These are phyloP conservation scores for Penicillium paneum DNA, from an alignment of 2,329 filamentous ascomycete genomes.

Conservation along the genomic window DNA sequence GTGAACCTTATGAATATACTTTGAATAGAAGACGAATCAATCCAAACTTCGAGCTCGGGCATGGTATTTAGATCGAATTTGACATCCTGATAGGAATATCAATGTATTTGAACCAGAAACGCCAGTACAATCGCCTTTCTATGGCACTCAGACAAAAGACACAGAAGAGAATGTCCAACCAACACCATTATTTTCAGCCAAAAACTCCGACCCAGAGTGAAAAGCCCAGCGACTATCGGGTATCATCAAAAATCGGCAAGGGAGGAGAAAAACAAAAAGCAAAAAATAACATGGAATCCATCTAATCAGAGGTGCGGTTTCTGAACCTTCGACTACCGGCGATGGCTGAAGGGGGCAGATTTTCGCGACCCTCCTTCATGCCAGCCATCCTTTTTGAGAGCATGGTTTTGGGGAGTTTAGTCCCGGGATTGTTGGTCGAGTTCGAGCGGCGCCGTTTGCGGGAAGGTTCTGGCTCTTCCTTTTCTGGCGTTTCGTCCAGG, in stretches of 20 bases:
- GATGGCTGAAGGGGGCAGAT: slow-evolving; percentile 33
- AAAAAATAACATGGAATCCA: background rate
- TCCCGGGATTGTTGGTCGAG: slow-evolving; percentile 27
- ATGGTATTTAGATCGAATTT: slow-evolving; percentile 7
- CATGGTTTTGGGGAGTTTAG: slow-evolving; percentile 45
- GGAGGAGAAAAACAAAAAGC: slow-evolving; percentile 5
- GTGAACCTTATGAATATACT: background rate
- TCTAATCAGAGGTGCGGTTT: slow-evolving; percentile 28
- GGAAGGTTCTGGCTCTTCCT: slow-evolving; percentile 25
- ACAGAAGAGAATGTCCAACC: slow-evolving; percentile 11
- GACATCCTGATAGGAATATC: background rate
- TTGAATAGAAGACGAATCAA: background rate
- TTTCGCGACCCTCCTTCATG: slow-evolving; percentile 47
- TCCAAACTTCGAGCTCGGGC: background rate
- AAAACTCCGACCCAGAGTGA: slow-evolving; percentile 18
- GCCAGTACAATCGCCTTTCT: slow-evolving; percentile 2
- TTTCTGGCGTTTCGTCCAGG: slow-evolving; percentile 18
- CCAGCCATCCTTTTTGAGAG: slow-evolving; percentile 38
- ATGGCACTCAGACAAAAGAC: slow-evolving; percentile 8
- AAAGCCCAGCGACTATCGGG: slow-evolving; percentile 23
- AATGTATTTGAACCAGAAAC: background rate
- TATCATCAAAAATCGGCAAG: slow-evolving; percentile 24
- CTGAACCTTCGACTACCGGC: slow-evolving; percentile 31
- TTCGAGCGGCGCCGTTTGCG: slow-evolving; percentile 32
- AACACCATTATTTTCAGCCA: slow-evolving; percentile 16